Percentiles rank a stretch among this genome's conserved stretches.
Conservation (phyloP, 495 filamentous ascomycete genomes). For the Aspergillus olivimuriae region DNA sequence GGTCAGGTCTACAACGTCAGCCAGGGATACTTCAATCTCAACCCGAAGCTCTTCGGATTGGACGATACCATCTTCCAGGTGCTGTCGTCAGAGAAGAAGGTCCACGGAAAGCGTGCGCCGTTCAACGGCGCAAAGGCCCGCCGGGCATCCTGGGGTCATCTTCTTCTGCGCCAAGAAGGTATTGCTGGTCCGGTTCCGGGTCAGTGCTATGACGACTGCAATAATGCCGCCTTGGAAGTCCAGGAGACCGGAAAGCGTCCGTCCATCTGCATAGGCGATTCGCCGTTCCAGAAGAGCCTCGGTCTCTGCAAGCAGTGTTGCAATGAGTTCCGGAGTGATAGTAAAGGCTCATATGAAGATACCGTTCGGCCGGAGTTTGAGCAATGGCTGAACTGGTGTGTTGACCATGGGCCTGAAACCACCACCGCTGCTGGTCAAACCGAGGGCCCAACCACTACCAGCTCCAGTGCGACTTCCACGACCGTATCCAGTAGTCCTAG, state of each 20-base stretch:
- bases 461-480: neutral
- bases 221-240: conserved; percentile 41
- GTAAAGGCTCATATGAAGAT: neutral
- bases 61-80: conserved; percentile 52
- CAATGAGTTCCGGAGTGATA: neutral
- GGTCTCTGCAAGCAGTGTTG: conserved; percentile 29
- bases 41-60: conserved; percentile 56
- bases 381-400: conserved; percentile 6
- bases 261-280: conserved; percentile 36
- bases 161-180: too few relatives aligned
- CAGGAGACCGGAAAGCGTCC: conserved; percentile 39
- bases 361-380: conserved; percentile 1
- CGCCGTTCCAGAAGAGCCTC: conserved; percentile 32
- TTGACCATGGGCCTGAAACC: neutral
- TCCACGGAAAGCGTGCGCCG: too few relatives aligned
- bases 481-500: neutral
- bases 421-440: neutral
- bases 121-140: too few relatives aligned
- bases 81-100: too few relatives aligned
- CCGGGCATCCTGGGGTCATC: too few relatives aligned
- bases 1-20: conserved; percentile 41
- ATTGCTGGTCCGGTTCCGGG: too few relatives aligned
- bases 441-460: neutral
- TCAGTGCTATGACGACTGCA: conserved; percentile 50
- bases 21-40: conserved; percentile 57